These are phyloP conservation scores for Penicillium cinerascens DNA, from an alignment of 495 filamentous ascomycete genomes.

Conservation along the genomic window DNA sequence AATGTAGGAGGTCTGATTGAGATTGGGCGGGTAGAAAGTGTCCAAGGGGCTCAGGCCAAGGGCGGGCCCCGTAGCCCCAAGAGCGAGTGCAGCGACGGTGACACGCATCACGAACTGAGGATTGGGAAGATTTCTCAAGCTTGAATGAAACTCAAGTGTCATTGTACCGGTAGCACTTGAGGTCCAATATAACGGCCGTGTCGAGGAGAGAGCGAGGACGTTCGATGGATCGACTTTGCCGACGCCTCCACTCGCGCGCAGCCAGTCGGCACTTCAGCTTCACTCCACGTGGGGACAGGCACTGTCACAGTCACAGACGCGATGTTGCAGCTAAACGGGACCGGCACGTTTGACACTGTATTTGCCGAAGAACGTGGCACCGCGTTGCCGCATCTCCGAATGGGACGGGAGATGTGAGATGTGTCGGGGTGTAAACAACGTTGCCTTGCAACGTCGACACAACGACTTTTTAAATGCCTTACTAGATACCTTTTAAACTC, in stretches of 20 bases:
- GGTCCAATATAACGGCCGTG: not conserved
- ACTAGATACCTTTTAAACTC: too few relatives aligned
- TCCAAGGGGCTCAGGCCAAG: slow-evolving; percentile 21
- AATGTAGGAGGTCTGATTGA: slow-evolving; percentile 40
- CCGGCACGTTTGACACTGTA: not conserved
- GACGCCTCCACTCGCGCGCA: not conserved
- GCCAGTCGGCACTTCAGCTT: slow-evolving; percentile 12
- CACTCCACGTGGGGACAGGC: slow-evolving; percentile 12
- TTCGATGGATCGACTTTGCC: not conserved
- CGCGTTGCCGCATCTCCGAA: not conserved
- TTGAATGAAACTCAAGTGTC: not conserved
- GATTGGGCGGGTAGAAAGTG: slow-evolving; percentile 38
- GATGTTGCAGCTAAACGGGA: not conserved
- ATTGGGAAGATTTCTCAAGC: not conserved
- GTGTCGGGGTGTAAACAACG: not conserved
- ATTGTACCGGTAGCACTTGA: not conserved
- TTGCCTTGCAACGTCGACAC: not conserved
- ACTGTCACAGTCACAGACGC: not conserved
- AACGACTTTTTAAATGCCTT: too few relatives aligned
- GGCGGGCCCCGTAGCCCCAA: slow-evolving; percentile 9
- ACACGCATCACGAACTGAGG: slow-evolving; percentile 13
- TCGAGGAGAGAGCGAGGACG: not conserved
- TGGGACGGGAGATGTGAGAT: too few relatives aligned
- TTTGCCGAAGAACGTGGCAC: not conserved
- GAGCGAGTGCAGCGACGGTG: not conserved